Base-by-base conservation (phyloP, 2,329 filamentous ascomycete species). In the Laburnicola sp. region DNA sequence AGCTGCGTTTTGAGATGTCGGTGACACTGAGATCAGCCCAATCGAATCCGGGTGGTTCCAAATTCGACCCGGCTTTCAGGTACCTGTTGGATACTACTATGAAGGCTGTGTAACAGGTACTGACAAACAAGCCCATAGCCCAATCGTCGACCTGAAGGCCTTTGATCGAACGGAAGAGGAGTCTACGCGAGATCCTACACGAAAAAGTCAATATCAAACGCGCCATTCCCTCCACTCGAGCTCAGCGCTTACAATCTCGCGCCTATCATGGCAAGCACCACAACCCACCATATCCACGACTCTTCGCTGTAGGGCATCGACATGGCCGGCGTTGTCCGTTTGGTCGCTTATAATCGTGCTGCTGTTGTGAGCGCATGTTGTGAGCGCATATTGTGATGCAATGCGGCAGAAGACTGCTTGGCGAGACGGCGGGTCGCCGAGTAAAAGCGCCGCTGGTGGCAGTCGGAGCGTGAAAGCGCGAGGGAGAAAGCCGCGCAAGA, bases 111-210 rank as follows among this genome's bases (percentile, higher is more conserved):
- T 84, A 80, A 41, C 71, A 71, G 9, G 70, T 71, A 54, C 79
- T 69, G 6, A 79, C 76, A 48, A 82, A 71, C 6, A 79, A 36
- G 9, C 62, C 66, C 81, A 85, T 85, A 23, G 82, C 69, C 60
- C 78, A 83, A 61, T 86, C 83, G 58, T 85, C 83, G 25, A 77
- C 60, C 58, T 81, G 78, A n/a, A 83, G 75, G 5, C 72, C 72
- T 36, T 68, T 73, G 58, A 76, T 68, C 34, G 77, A 75, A 11
- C 79, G 75, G 44, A 83, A 72, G 7, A 75, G 68, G 31, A 78
- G 69, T 21, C 66, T 70, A 28, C 77, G 72, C 8, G 78, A 79
- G 28, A 75, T 69, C 31, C 75, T 78, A 47, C 53, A 16, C 16
- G 16, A 39, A 39, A 45, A 32, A 44, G 53, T 53, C 30, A 26